phyloP scores from a whole-genome alignment of 2,329 filamentous ascomycete species.

The Cadophora malorum region DNA sequence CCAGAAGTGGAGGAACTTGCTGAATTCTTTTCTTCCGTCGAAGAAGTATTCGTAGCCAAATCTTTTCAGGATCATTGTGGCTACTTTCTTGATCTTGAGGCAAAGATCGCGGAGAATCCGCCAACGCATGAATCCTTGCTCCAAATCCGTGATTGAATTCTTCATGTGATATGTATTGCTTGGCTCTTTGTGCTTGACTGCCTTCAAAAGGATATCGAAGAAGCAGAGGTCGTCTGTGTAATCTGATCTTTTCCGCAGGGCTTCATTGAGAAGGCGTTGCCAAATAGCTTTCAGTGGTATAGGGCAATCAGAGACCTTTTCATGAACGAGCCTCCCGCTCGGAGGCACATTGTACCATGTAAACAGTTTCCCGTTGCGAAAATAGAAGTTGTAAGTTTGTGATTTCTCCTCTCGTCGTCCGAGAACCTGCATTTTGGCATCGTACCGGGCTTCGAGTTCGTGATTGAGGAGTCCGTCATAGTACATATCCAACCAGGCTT shows the following conservation, averaged over 20 bases:
- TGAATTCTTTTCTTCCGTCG: neutral
- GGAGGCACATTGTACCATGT: neutral
- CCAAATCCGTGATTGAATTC: neutral
- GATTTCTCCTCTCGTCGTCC: neutral
- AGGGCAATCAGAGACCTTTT: neutral
- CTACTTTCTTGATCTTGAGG: neutral
- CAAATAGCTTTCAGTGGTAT: neutral
- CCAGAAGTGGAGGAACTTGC: neutral
- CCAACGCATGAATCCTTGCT: neutral
- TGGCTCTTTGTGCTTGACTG: too few species aligned
- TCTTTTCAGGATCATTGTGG: constrained; percentile 4
- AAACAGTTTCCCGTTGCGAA: neutral
- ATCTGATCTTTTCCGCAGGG: neutral
- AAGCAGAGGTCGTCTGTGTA: neutral
- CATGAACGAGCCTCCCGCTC: neutral
- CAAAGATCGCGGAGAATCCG: neutral
- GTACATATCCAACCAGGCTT: neutral
- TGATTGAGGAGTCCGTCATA: neutral
- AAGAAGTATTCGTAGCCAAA: constrained; percentile 9
- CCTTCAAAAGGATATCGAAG: neutral
- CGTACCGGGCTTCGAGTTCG: constrained; percentile 7
- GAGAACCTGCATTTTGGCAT: neutral
- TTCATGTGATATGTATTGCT: neutral
- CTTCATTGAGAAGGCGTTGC: constrained; percentile 8
- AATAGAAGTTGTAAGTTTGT: neutral